A percentile compares a stretch with the other conserved stretches of the same genome.
These are phyloP conservation scores for Diaporthe capsici DNA, from an alignment of 2,329 filamentous ascomycete species.

Conservation along the genomic window DNA sequence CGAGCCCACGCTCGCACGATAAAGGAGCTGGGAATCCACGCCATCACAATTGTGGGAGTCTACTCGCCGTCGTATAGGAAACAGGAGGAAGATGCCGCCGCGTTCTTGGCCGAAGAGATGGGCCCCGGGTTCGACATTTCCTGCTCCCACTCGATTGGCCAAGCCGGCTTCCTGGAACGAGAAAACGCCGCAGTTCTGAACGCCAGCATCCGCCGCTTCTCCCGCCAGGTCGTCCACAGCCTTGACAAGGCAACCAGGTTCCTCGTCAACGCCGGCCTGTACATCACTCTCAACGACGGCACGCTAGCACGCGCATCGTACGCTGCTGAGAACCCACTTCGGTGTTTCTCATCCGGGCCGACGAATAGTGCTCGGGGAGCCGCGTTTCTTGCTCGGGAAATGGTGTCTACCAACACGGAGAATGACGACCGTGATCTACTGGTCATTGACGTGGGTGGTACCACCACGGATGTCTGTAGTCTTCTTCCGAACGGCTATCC, in stretches of 20 bases:
- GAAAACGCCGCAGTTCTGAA: slow-evolving; percentile 24
- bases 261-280: slow-evolving; percentile 10
- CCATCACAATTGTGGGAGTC: neutral
- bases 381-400: neutral
- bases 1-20: neutral
- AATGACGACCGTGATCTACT: neutral
- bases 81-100: slow-evolving; percentile 15
- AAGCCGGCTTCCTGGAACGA: slow-evolving; percentile 9
- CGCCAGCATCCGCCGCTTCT: slow-evolving; percentile 15
- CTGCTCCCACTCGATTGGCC: slow-evolving; percentile 5
- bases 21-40: neutral
- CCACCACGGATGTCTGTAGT: slow-evolving; percentile 11
- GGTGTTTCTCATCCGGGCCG: slow-evolving; percentile 5
- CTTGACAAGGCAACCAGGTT: slow-evolving; percentile 3
- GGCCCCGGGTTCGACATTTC: neutral
- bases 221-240: neutral
- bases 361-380: slow-evolving; percentile 10
- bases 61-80: slow-evolving; percentile 15
- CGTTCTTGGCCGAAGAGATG: neutral
- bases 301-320: slow-evolving; percentile 18
- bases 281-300: slow-evolving; percentile 10
- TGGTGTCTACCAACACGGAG: neutral
- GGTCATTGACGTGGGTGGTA: slow-evolving; percentile 8
- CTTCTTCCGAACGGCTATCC: slow-evolving; percentile 9
- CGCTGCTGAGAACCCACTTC: slow-evolving; percentile 4